These are phyloP conservation scores for Dendrocalamus latiflorus DNA, from an alignment of 202 grass and related monocot species.

Conservation along the genomic window DNA sequence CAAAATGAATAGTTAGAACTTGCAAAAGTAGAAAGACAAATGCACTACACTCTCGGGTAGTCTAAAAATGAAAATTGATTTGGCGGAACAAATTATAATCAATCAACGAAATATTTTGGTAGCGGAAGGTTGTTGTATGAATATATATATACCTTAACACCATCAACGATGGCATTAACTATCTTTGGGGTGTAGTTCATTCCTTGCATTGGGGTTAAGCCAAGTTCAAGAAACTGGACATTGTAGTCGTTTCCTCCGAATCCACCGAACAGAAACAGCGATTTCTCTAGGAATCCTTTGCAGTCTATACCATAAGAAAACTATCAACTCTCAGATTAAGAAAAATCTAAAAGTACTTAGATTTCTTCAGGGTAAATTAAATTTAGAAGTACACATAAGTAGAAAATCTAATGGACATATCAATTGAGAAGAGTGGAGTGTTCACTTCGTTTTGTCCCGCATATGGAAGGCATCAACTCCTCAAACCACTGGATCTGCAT, in stretches of 20 bases:
- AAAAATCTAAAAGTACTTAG: no score
- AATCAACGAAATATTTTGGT: no score
- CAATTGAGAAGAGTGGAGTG: background rate
- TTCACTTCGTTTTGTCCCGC: slow-evolving; percentile 24
- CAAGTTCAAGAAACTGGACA: slow-evolving; percentile 18
- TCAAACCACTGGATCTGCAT: slow-evolving; percentile 42
- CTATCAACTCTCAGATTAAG: background rate
- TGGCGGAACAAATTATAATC: background rate
- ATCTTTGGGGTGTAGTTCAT: slow-evolving; percentile 26
- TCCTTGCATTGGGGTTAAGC: background rate
- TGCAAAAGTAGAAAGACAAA: background rate
- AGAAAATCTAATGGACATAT: no score
- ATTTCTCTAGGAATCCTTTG: slow-evolving; percentile 41
- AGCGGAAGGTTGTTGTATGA: no score
- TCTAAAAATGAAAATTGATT: background rate
- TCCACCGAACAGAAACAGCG: slow-evolving; percentile 50
- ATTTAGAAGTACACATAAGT: no score
- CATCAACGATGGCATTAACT: background rate
- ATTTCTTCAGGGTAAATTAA: no score
- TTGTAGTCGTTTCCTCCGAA: slow-evolving; percentile 74
- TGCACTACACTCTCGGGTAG: background rate
- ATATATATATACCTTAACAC: slow-evolving; percentile 33
- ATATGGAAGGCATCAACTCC: slow-evolving; percentile 42
- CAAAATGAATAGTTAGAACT: background rate
- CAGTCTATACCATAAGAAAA: slow-evolving; percentile 37